Evolutionary conservation across 495 filamentous ascomycete genomes (phyloP), one percentile per base, ranked within the genome.

Genomic region (Podospora bellae-mahoneyi): DNA sequence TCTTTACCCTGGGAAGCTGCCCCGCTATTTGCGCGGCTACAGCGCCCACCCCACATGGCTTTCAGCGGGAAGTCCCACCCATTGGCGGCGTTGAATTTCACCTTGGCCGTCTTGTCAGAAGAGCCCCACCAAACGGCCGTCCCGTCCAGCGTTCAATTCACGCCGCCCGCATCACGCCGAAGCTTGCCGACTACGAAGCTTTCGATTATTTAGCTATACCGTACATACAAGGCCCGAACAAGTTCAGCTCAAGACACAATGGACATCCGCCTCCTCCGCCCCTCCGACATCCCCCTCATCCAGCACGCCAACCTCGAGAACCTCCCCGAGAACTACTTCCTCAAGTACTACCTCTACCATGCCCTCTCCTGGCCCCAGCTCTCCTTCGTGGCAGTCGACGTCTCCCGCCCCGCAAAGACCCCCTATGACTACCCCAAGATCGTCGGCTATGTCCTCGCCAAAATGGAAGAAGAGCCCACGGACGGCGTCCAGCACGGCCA

Each of bases 311-410:
- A 99, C 84, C 92, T 98, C 78, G 97, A 96, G 76, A 99, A 99
- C 83, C 86, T 99, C 32, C 95, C 95, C 73, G 95, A 99, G 82
- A 99, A 99, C 85, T 99, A 99, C 86, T 98, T 97, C 80, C 88
- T 96, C 81, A 99, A 99, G 87, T 99, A 99, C 86, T 99, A 99
- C 86, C 91, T 99, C 74, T 99, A 99, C 87, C 95, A 99, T 80
- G 95, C 95, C 6, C 87, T 97, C 64, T 95, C 92, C 63, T 99
- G 95, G 95, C 95, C 95, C 9, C 94, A 97, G 78, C 88, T 98
- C 62, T 94, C 90, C 73, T 98, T 92, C 79, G 95, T 99, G 34
- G 95, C 95, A 64, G 94, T 99, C 73, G 94, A 98, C 78, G 86
- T 89, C 19, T 89, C 88, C 18, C 88, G 93, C 18, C 91, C 93